These are phyloP conservation scores for Podaxis sp. DNA, from an alignment of 768 basidiomycete species.

Conservation along the genomic window DNA sequence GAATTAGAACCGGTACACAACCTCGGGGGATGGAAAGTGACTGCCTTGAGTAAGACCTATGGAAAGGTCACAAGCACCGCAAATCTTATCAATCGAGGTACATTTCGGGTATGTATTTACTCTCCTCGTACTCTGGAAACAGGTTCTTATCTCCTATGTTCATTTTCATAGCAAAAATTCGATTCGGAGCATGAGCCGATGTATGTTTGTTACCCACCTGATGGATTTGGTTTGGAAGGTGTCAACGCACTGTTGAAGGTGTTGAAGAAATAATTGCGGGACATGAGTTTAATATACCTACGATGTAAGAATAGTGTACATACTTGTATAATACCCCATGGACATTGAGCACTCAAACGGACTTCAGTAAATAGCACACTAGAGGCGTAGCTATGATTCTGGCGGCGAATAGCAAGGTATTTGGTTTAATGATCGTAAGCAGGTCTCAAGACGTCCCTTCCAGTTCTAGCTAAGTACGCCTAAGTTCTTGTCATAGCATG, in stretches of 20 bases:
- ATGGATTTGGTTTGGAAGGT: slow-evolving; percentile 46
- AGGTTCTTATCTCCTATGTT: not conserved
- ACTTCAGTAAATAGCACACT: too few relatives aligned
- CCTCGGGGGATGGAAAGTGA: slow-evolving; percentile 46
- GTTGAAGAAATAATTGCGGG: slow-evolving; percentile 29
- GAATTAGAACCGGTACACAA: slow-evolving; percentile 39
- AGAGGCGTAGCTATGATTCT: too few relatives aligned
- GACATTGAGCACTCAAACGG: too few relatives aligned
- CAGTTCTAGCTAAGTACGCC: too few relatives aligned
- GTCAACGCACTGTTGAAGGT: slow-evolving; percentile 41
- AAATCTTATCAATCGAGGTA: slow-evolving; percentile 38
- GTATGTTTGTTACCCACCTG: slow-evolving; percentile 51
- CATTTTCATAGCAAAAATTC: slow-evolving; percentile 34
- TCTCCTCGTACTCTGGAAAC: not conserved
- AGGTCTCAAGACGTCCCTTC: too few relatives aligned
- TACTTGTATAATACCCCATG: not conserved
- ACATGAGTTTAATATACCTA: not conserved
- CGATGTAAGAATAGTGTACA: not conserved
- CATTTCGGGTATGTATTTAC: slow-evolving; percentile 37
- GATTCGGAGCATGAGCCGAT: slow-evolving; percentile 39
- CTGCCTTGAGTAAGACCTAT: slow-evolving; percentile 42
- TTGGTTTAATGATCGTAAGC: too few relatives aligned
- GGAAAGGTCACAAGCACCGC: slow-evolving; percentile 35
- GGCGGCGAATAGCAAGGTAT: too few relatives aligned
- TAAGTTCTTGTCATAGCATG: too few relatives aligned